Conservation (phyloP, 179 eudicot species). For the Beta corolliflora region DNA sequence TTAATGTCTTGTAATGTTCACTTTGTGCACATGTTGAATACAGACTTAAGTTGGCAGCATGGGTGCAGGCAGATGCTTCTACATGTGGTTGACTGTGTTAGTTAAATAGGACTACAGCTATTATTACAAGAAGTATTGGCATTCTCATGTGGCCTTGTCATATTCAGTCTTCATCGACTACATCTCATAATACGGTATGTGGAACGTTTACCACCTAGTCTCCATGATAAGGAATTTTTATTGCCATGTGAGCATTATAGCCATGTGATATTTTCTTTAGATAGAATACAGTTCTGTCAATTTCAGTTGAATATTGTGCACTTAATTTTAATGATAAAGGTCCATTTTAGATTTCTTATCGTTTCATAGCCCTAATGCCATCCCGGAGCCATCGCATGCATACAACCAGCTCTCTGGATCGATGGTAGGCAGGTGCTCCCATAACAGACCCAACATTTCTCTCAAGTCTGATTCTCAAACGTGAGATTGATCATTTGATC, state of each 20-base stretch:
- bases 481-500: neutral
- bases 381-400: too few relatives aligned
- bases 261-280: neutral
- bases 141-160: neutral
- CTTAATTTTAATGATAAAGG: neutral
- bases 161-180: neutral
- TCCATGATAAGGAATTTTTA: neutral
- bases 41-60: constrained; percentile 2
- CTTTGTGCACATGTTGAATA: constrained; percentile 12
- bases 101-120: neutral
- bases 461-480: neutral
- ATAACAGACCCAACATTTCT: too few relatives aligned
- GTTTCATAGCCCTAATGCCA: too few relatives aligned
- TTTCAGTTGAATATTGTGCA: neutral
- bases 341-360: neutral
- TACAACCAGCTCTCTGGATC: too few relatives aligned
- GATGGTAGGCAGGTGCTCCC: too few relatives aligned
- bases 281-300: neutral
- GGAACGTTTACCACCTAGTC: neutral
- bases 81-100: neutral
- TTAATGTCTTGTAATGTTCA: constrained; percentile 5
- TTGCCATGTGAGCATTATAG: neutral
- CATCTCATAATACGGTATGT: neutral
- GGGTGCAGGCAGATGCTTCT: constrained; percentile 11
- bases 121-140: neutral